Evolutionary conservation across 73 alveolate genomes (phyloP), one percentile per base, ranked within the genome.

Genomic region (Tetrahymena borealis): DNA sequence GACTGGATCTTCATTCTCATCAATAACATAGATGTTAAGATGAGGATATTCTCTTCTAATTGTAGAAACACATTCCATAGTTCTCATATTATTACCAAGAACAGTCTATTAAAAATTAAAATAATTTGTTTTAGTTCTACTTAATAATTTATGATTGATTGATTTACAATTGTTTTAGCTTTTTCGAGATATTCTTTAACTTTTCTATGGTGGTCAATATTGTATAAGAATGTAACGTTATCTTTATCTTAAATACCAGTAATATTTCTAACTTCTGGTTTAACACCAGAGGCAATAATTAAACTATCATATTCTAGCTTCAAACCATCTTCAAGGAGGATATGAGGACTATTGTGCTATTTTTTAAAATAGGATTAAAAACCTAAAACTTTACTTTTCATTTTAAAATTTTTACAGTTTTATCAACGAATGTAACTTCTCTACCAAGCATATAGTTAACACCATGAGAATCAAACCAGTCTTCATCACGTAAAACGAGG

Each of bases 1-100:
- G 33, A 79, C 33, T 79, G 90, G 90, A 38, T 79, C 93, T 15
- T 38, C 79, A 32, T 93, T 93, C 7, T 85, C 91, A 93, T 93
- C 95, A 24, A 93, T 93, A 5, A 93, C 33, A 33, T 93, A 79
- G 20, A 93, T 42, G 31, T 93, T 85, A 93, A 93, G 38, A 15
- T 93, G 39, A 36, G 95, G 95, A 40, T 93, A 93, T 40, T 93
- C 95, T 40, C 91, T 37, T 79, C 95, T 90, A 39, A 93, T 93
- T 0, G 95, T 93, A 11, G 92, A 93, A 40, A 91, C 93, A 18
- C 78, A 85, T 85, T 93, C 95, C 38, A 93, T 41, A 35, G 95
- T 60, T 60, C 41, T 85, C 38, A 60, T 78, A 39, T 79, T 93
- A n/a, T 79, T 93, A 35, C 95, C 95, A 79, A 93, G 77, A 40